Base-by-base conservation (phyloP, 805 yeast genomes). In the Metschnikowia lochheadii region DNA sequence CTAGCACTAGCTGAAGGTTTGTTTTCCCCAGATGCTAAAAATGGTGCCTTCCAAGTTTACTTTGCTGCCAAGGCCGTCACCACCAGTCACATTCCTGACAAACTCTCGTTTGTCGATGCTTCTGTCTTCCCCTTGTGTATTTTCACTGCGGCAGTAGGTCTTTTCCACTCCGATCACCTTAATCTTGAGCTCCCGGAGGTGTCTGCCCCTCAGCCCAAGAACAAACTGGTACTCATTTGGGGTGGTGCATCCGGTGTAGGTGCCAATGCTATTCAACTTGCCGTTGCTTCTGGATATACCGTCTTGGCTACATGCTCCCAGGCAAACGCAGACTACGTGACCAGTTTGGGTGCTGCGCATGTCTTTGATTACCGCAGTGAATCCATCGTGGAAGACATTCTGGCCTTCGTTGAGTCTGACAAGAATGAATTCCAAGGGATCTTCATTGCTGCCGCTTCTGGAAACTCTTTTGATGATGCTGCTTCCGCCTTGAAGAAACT, bases 181-280 rank as follows among this genome's bases (percentile, higher is more conserved):
- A 29, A 26, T 21, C 49, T 51, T 13, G 51, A 44, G 14, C 38
- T 44, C 18, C 51, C 49, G 6, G 40, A 37, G 33, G 47, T 17
- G 5, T 17, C 21, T 36, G 20, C n/a, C 36, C 15, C 36, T 34
- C n/a, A 34, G 6, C 15, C 31, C 20, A 48, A 44, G 18, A 48
- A 48, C 11, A 49, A 52, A 29, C 44, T 49, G 21, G 42, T 52
- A 4, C 40, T 52, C 33, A 37, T 52, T n/a, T 52, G 55, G 55
- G 55, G 55, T 11, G 55, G 55, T 10, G 50, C 55, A n/a, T 49
- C 55, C 7, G 47, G 50, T 33, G 53, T 49, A 13, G 55, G 55
- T 13, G 36, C 49, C 23, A 46, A 43, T 21, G 55, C 55, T 6
- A 49, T 52, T n/a, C 55, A 52, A 34, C 11, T 52, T 44, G 55